These are phyloP conservation scores for Boletus patriciae DNA, from an alignment of 768 basidiomycete species.

Conservation along the genomic window DNA sequence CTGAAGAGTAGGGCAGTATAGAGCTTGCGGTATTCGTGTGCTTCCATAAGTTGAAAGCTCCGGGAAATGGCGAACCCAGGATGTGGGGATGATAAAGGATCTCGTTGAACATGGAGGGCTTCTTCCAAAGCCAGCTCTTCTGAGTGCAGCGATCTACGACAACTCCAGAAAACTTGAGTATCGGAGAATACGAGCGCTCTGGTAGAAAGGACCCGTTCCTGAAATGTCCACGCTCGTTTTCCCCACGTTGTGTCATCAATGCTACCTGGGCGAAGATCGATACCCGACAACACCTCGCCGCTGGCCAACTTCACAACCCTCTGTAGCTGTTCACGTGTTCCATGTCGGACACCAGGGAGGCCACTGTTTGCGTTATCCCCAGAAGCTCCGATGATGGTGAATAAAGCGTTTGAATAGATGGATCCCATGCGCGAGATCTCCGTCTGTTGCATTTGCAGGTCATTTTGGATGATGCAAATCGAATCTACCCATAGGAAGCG, in stretches of 20 bases:
- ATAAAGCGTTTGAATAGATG: conserved; percentile 17
- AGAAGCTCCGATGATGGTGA: conserved; percentile 21
- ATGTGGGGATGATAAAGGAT: conserved; percentile 5
- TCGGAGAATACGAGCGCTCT: conserved; percentile 21
- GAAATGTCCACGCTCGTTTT: conserved; percentile 23
- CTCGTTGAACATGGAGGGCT: not conserved
- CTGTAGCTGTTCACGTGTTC: conserved; percentile 7
- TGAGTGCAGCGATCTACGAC: conserved; percentile 3
- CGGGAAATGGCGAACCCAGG: too few relatives aligned
- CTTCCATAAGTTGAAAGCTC: not conserved
- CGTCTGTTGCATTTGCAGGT: conserved; percentile 13
- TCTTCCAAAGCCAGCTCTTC: conserved; percentile 16
- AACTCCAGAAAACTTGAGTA: conserved; percentile 19
- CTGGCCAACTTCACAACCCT: conserved; percentile 7
- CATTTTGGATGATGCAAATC: conserved; percentile 24
- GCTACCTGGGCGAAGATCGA: not conserved
- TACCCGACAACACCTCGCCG: too few relatives aligned
- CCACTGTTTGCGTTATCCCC: conserved; percentile 12
- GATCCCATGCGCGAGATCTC: conserved; percentile 24
- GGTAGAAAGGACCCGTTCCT: conserved; percentile 17
- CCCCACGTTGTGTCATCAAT: conserved; percentile 12
- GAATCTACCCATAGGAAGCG: conserved; percentile 30
- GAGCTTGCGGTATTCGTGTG: not conserved
- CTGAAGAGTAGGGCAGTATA: not conserved
- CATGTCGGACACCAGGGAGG: conserved; percentile 7